Conservation (phyloP, 768 basidiomycete species). For the Termitomyces titanicus region DNA sequence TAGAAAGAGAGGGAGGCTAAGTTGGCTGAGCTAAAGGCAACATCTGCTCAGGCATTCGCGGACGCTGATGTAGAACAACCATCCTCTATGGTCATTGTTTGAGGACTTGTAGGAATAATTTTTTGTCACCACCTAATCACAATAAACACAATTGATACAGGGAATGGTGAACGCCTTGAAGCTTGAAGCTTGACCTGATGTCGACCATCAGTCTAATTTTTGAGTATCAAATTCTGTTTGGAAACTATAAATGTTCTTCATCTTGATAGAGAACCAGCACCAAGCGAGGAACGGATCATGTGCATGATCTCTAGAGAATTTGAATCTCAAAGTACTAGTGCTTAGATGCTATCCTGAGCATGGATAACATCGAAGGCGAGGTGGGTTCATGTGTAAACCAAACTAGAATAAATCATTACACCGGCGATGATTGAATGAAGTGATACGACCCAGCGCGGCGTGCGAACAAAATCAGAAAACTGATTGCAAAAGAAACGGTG, state of each 20-base stretch:
- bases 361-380: background rate
- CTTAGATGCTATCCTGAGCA: background rate
- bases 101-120: background rate
- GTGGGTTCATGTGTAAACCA: background rate
- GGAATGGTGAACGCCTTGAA: background rate
- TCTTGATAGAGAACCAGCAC: too few species aligned
- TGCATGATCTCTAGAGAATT: too few species aligned
- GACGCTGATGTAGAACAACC: background rate
- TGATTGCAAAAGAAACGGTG: too few species aligned
- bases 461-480: background rate
- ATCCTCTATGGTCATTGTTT: background rate
- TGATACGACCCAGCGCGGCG: background rate
- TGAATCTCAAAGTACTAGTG: too few species aligned
- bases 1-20: background rate
- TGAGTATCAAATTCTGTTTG: too few species aligned
- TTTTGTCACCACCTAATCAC: background rate
- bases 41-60: background rate
- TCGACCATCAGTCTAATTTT: too few species aligned
- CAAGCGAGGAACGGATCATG: too few species aligned
- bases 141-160: background rate
- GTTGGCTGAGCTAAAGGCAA: background rate
- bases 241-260: too few species aligned
- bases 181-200: too few species aligned
- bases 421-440: background rate
- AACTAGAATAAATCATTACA: background rate